phyloP scores from a whole-genome alignment of 2,329 filamentous ascomycete species.

The Penicillium sp. region DNA sequence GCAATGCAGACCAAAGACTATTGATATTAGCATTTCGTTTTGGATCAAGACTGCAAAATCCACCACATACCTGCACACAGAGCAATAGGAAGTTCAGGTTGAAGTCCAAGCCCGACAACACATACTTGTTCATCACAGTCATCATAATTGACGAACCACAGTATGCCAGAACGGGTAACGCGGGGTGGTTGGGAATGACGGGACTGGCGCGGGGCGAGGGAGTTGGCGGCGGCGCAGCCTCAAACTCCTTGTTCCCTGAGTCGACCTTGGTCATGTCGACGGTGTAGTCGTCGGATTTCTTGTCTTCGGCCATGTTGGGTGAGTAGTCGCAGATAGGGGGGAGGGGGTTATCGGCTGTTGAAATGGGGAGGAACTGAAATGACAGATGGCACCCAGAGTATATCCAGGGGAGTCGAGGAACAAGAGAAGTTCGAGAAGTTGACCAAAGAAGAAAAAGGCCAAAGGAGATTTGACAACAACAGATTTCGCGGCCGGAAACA shows the following conservation, averaged over 20 bases:
- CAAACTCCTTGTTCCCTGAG: constrained; percentile 49
- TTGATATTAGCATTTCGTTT: constrained; percentile 8
- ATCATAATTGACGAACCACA: constrained; percentile 96
- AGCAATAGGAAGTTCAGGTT: constrained; percentile 97
- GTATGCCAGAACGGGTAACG: constrained; percentile 81
- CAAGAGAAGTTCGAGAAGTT: neutral
- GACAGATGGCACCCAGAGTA: constrained; percentile 4
- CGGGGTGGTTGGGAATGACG: constrained; percentile 69
- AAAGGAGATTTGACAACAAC: constrained; percentile 9
- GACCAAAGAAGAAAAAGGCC: constrained; percentile 3
- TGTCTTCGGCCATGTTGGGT: constrained; percentile 75
- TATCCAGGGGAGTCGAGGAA: constrained; percentile 1
- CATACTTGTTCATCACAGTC: constrained; percentile 99
- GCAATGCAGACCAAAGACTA: constrained; percentile 86
- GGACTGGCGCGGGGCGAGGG: constrained; percentile 34
- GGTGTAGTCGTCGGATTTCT: constrained; percentile 75
- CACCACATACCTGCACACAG: constrained; percentile 73
- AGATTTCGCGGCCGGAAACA: constrained; percentile 13
- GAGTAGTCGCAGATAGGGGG: constrained; percentile 4
- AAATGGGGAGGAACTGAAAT: constrained; percentile 1
- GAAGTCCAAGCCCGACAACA: constrained; percentile 84
- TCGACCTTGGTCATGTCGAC: constrained; percentile 66
- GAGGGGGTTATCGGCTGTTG: neutral
- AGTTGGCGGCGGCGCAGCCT: constrained; percentile 39
- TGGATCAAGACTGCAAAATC: neutral